Percentiles rank a stretch among this genome's conserved stretches.
These are phyloP conservation scores for Macrolepiota dolichaula DNA, from an alignment of 768 basidiomycete species.

Conservation along the genomic window DNA sequence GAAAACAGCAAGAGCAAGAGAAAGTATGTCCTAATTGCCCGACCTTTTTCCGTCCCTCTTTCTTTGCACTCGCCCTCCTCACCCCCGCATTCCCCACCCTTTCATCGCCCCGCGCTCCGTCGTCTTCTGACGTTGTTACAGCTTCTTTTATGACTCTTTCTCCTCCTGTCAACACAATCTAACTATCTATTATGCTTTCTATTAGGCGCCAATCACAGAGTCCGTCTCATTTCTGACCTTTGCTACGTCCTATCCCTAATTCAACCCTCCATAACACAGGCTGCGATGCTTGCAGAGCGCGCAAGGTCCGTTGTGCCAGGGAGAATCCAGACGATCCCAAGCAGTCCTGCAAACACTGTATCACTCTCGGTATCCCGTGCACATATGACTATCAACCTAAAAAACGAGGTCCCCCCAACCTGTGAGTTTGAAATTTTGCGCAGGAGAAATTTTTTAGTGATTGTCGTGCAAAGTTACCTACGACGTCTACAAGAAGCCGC, in stretches of 20 bases:
- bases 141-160: constrained; percentile 19
- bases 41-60: constrained; percentile 54
- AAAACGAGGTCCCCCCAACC: constrained; percentile 89
- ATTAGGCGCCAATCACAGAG: constrained; percentile 83
- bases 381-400: constrained; percentile 93
- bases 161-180: constrained; percentile 31
- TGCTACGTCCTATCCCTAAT: background rate
- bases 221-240: constrained; percentile 31
- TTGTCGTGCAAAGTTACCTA: constrained; percentile 51
- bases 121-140: constrained; percentile 18
- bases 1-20: constrained; percentile 76
- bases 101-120: constrained; percentile 27
- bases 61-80: constrained; percentile 31
- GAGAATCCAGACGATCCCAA: constrained; percentile 77
- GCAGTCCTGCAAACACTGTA: constrained; percentile 84
- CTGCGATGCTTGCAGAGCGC: constrained; percentile 83
- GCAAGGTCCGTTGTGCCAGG: constrained; percentile 82
- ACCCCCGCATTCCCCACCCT: constrained; percentile 40
- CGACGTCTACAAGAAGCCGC: constrained; percentile 78
- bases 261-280: constrained; percentile 37
- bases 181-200: constrained; percentile 23
- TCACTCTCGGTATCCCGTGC: constrained; percentile 77
- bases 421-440: constrained; percentile 47
- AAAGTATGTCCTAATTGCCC: constrained; percentile 63
- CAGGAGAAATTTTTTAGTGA: constrained; percentile 7